Conservation (phyloP, 75 land plant genomes). For the Larix kaempferi region DNA sequence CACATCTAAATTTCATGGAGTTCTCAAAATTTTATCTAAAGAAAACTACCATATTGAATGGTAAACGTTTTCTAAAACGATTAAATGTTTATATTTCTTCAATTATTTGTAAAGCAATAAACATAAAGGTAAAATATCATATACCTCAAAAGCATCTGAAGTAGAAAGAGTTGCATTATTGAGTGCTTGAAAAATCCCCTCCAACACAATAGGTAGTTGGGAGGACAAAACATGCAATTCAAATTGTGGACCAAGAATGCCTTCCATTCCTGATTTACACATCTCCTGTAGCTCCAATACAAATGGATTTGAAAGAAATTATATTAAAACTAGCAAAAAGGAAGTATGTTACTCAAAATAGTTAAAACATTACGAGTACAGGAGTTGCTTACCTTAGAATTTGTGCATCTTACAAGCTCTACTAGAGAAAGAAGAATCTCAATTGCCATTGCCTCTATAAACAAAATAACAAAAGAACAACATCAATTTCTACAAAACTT, state of each 20-base stretch:
- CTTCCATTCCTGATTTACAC: not conserved
- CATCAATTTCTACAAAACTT: no score
- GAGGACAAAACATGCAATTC: conserved; percentile 5
- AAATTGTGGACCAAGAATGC: conserved; percentile 1
- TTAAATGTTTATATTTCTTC: not conserved
- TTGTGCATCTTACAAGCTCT: conserved; percentile 1
- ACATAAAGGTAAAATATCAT: not conserved
- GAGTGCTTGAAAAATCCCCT: conserved; percentile 1
- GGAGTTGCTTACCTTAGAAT: conserved; percentile 1
- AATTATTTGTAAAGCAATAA: not conserved
- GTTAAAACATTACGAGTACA: not conserved
- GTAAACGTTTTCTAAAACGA: no score
- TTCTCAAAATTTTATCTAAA: no score
- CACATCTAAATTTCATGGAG: no score
- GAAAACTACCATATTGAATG: no score
- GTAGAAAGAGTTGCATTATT: not conserved
- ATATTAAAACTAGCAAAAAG: not conserved
- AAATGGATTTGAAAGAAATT: not conserved
- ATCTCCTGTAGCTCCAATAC: not conserved
- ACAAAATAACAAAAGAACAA: no score
- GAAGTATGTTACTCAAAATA: not conserved
- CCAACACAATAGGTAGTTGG: not conserved
- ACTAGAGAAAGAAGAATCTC: not conserved
- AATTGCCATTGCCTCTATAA: not conserved
- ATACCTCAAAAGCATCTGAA: conserved; percentile 7